phyloP scores from a whole-genome alignment of 2,329 filamentous ascomycete species.

The Dactylellina drechsleri region DNA sequence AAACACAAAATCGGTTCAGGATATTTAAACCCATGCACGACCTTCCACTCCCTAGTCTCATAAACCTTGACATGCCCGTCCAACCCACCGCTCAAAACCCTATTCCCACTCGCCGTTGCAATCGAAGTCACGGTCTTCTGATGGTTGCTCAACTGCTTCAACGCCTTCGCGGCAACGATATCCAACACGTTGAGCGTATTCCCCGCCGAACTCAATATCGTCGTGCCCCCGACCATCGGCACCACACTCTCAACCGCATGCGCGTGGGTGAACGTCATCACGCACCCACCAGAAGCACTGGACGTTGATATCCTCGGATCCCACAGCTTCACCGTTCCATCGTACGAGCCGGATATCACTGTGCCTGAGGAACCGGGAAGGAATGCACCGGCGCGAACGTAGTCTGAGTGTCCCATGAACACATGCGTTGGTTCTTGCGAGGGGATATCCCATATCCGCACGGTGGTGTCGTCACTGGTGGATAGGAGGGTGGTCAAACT shows the following conservation, averaged over 20 bases:
- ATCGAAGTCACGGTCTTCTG: conserved; percentile 97
- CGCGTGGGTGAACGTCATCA: conserved; percentile 95
- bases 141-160: conserved; percentile 89
- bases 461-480: conserved; percentile 89
- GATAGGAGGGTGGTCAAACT: conserved; percentile 87
- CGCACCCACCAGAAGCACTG: conserved; percentile 62
- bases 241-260: conserved; percentile 89
- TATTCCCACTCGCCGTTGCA: conserved; percentile 68
- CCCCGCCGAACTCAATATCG: conserved; percentile 82
- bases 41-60: conserved; percentile 92
- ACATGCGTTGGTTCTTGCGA: conserved; percentile 78
- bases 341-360: conserved; percentile 90
- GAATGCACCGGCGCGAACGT: conserved; percentile 87
- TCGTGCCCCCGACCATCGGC: conserved; percentile 85
- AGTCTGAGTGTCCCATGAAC: conserved; percentile 89
- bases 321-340: conserved; percentile 92
- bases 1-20: conserved; percentile 88
- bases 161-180: conserved; percentile 86
- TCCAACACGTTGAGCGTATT: conserved; percentile 91
- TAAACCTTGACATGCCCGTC: conserved; percentile 98
- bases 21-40: conserved; percentile 94
- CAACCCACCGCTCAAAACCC: conserved; percentile 85
- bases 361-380: conserved; percentile 72
- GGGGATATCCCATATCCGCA: conserved; percentile 92
- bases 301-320: conserved; percentile 78